Conservation (phyloP, 106 monocot genomes). For the Xerophyta viscosa region DNA sequence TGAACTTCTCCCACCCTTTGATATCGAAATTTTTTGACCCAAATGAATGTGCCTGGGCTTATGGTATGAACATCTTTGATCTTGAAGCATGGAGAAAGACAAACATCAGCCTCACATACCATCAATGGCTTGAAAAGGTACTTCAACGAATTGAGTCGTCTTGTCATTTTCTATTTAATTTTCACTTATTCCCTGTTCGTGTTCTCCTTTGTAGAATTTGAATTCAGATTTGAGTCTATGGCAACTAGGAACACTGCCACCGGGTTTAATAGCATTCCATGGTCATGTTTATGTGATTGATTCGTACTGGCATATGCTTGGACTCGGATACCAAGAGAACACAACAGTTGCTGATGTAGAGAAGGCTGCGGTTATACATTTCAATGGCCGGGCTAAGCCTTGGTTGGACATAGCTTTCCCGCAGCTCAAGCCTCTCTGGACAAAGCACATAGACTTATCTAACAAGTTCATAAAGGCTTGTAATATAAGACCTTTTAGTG, state of each 20-base stretch:
- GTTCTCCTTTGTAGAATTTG: conserved; percentile 41
- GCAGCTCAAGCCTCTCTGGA: conserved; percentile 46
- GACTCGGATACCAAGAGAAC: conserved; percentile 80
- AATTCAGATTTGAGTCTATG: conserved; percentile 68
- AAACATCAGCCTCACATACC: conserved; percentile 45
- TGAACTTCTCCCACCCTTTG: conserved; percentile 43
- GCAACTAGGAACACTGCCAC: conserved; percentile 81
- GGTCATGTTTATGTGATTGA: conserved; percentile 63
- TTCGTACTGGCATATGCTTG: conserved; percentile 81
- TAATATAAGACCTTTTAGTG: conserved; percentile 36
- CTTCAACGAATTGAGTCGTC: conserved; percentile 5
- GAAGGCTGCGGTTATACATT: conserved; percentile 71
- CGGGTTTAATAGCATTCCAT: conserved; percentile 73
- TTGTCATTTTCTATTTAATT: too few species aligned
- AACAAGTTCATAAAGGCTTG: conserved; percentile 56
- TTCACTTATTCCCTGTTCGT: neutral
- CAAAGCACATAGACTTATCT: conserved; percentile 51
- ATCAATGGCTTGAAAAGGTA: conserved; percentile 63
- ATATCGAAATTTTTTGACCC: conserved; percentile 26
- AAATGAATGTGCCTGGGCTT: conserved; percentile 42
- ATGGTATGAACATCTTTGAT: conserved; percentile 52
- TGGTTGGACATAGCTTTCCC: conserved; percentile 88
- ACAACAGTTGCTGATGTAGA: conserved; percentile 28
- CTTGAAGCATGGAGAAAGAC: conserved; percentile 47
- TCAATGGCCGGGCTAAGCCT: conserved; percentile 82